These are phyloP conservation scores for Kockovaella imperatae DNA, from an alignment of 768 basidiomycete species.

Conservation along the genomic window DNA sequence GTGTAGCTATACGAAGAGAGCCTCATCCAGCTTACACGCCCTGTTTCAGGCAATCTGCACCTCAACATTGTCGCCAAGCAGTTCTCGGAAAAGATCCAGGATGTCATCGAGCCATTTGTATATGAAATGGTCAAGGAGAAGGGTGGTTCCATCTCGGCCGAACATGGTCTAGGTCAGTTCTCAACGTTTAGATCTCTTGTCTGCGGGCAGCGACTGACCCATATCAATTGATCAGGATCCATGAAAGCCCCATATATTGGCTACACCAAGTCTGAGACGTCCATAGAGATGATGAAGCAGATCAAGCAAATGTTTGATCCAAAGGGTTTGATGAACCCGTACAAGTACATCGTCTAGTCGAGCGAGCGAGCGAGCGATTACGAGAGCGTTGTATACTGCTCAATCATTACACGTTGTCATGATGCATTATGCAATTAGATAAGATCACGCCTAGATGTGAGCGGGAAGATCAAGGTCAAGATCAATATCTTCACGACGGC, in stretches of 20 bases:
- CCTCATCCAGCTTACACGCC: background rate
- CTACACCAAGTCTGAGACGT: slow-evolving; percentile 73
- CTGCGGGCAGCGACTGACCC: background rate
- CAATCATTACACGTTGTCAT: too few species aligned
- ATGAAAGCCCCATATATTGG: slow-evolving; percentile 86
- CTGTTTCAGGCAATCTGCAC: slow-evolving; percentile 74
- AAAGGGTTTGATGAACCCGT: slow-evolving; percentile 81
- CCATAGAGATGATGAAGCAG: slow-evolving; percentile 80
- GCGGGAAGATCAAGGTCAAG: too few species aligned
- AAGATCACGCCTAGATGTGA: too few species aligned
- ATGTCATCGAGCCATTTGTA: slow-evolving; percentile 85
- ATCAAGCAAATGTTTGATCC: slow-evolving; percentile 87
- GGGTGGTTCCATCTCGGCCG: slow-evolving; percentile 88
- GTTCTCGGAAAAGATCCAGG: slow-evolving; percentile 75
- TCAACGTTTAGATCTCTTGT: background rate
- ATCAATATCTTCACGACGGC: too few species aligned
- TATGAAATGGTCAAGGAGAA: slow-evolving; percentile 72
- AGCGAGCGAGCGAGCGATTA: background rate
- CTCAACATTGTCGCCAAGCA: slow-evolving; percentile 77
- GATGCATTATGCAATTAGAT: too few species aligned
- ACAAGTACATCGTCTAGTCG: slow-evolving; percentile 32
- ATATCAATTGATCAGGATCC: slow-evolving; percentile 48
- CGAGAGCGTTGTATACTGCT: too few species aligned
- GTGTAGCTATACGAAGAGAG: background rate
- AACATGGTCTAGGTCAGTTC: slow-evolving; percentile 70